A percentile compares a stretch with the other conserved stretches of the same genome.
phyloP scores from a whole-genome alignment of 257 asterid species.

The Gentiana dahurica region DNA sequence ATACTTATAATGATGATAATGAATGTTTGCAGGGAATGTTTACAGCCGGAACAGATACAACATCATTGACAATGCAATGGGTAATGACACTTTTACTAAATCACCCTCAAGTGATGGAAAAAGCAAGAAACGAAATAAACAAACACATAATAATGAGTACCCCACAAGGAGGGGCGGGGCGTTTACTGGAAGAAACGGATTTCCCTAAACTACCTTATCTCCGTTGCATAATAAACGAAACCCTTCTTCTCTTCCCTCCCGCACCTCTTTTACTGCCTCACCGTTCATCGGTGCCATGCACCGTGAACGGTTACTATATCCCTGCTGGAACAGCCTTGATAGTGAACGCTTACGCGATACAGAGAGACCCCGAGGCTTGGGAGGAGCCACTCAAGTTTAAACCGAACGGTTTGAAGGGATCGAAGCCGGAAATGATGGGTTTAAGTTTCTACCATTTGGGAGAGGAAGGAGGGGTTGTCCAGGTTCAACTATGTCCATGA shows the following conservation, averaged over 20 bases:
- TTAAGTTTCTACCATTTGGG: conserved; percentile 48
- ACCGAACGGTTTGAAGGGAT: conserved; percentile 34
- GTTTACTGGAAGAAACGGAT: conserved; percentile 37
- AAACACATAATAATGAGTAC: no score
- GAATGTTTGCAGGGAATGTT: no score
- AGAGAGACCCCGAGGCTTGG: conserved; percentile 50
- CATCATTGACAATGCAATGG: conserved; percentile 51
- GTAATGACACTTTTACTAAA: conserved; percentile 49
- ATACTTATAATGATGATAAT: no score
- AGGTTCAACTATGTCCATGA: conserved; percentile 41
- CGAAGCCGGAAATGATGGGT: conserved; percentile 11
- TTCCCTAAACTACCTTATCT: conserved; percentile 44
- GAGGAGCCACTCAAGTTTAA: conserved; percentile 36
- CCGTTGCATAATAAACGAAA: conserved; percentile 31
- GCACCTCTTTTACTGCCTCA: conserved; percentile 45
- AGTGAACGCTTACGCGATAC: conserved; percentile 65
- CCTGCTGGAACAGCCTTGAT: conserved; percentile 41
- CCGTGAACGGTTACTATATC: conserved; percentile 38
- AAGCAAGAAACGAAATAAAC: conserved; percentile 48
- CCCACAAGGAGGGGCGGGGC: conserved; percentile 25
- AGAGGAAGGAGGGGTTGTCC: conserved; percentile 77
- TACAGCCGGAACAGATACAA: background rate
- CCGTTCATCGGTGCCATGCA: conserved; percentile 41
- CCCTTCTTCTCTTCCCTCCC: conserved; percentile 39
- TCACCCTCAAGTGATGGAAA: conserved; percentile 37